phyloP scores from a whole-genome alignment of 179 eudicot species.

The Pouteria campechiana region DNA sequence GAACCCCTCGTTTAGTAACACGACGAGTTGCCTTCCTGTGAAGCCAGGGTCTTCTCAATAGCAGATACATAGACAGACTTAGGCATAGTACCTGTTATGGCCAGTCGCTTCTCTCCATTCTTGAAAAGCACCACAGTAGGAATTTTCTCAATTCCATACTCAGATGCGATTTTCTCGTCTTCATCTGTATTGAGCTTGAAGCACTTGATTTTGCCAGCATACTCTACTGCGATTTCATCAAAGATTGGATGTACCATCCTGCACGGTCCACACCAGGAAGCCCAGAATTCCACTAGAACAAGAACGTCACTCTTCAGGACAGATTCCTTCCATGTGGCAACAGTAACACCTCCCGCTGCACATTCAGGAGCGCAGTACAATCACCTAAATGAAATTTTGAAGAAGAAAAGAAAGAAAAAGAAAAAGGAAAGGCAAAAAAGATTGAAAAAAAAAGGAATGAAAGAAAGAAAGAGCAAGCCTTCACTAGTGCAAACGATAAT shows the following conservation, averaged over 20 bases:
- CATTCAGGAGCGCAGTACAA: too few relatives aligned
- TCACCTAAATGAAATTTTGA: too few relatives aligned
- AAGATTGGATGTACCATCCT: conserved; percentile 90
- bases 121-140: conserved; percentile 86
- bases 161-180: conserved; percentile 43
- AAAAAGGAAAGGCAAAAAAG: too few relatives aligned
- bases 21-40: conserved; percentile 21
- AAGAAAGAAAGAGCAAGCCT: too few relatives aligned
- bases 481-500: too few relatives aligned
- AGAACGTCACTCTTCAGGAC: conserved; percentile 51
- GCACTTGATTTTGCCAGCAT: conserved; percentile 54
- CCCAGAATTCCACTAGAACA: conserved; percentile 79
- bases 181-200: conserved; percentile 50
- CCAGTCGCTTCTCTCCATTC: conserved; percentile 50
- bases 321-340: conserved; percentile 62
- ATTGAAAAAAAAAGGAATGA: too few relatives aligned
- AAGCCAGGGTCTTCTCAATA: conserved; percentile 49
- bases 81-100: conserved; percentile 78
- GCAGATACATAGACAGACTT: conserved; percentile 80
- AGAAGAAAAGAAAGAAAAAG: too few relatives aligned
- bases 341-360: conserved; percentile 57
- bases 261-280: conserved; percentile 97
- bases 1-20: too few relatives aligned
- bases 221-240: conserved; percentile 74
- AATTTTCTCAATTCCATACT: conserved; percentile 67